Percentiles rank a stretch among this genome's conserved stretches.
phyloP scores from a whole-genome alignment of 805 yeast genomes.

The Pichia heedii region DNA sequence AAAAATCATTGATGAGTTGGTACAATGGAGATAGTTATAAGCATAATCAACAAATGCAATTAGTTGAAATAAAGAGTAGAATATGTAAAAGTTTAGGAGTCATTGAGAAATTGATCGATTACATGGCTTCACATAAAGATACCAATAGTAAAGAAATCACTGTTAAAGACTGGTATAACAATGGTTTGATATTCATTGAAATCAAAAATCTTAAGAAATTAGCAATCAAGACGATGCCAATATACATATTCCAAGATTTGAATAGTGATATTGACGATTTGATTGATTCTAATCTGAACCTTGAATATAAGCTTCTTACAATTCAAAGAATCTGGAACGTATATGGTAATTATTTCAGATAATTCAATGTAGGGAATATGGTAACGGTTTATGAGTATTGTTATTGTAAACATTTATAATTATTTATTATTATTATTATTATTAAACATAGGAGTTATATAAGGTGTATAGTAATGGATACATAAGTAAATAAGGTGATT shows the following conservation, averaged over 20 bases:
- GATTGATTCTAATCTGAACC: slow-evolving; percentile 31
- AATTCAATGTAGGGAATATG: too few relatives aligned
- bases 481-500: too few relatives aligned
- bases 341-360: slow-evolving; percentile 32
- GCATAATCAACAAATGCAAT: background rate
- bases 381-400: too few relatives aligned
- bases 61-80: background rate
- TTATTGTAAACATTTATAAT: too few relatives aligned
- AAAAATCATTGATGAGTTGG: slow-evolving; percentile 21
- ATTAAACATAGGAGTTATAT: too few relatives aligned
- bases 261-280: slow-evolving; percentile 54
- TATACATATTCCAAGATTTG: slow-evolving; percentile 44
- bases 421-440: too few relatives aligned
- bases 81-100: slow-evolving; percentile 8
- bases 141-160: background rate
- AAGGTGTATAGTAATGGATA: too few relatives aligned
- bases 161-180: slow-evolving; percentile 27
- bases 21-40: slow-evolving; percentile 4
- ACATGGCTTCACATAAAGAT: slow-evolving; percentile 7
- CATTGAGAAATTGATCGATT: slow-evolving; percentile 17
- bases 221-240: slow-evolving; percentile 45
- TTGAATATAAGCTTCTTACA: slow-evolving; percentile 35
- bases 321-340: slow-evolving; percentile 54
- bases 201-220: slow-evolving; percentile 44
- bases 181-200: slow-evolving; percentile 63